Evolutionary conservation across 257 asterid species (phyloP).

Genomic region (Gentiana dahurica): DNA sequence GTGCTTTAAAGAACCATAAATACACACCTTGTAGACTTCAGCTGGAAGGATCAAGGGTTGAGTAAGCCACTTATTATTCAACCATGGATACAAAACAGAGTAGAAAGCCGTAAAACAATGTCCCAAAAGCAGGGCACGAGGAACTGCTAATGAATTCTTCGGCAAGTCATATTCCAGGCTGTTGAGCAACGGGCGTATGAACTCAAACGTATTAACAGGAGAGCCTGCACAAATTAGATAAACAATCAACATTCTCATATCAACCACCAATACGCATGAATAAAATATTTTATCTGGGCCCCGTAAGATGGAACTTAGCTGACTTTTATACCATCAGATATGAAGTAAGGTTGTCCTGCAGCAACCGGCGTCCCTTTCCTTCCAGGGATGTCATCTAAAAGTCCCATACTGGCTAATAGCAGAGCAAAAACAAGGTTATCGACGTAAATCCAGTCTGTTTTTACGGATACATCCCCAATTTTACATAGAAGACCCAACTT

Average conservation of each 20-base stretch:
- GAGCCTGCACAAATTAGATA: slow-evolving; percentile 34
- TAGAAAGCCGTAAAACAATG: slow-evolving; percentile 52
- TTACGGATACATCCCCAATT: slow-evolving; percentile 51
- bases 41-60: slow-evolving; percentile 90
- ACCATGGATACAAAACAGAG: slow-evolving; percentile 64
- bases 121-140: slow-evolving; percentile 72
- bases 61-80: slow-evolving; percentile 68
- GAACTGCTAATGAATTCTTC: slow-evolving; percentile 43
- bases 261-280: no score
- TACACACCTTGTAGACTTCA: slow-evolving; percentile 75
- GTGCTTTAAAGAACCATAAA: no score
- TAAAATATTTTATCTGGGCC: no score
- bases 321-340: slow-evolving; percentile 68
- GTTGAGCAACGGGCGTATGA: slow-evolving; percentile 56
- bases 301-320: background rate
- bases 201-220: slow-evolving; percentile 90
- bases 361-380: slow-evolving; percentile 71
- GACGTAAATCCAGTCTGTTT: slow-evolving; percentile 82
- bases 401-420: slow-evolving; percentile 96
- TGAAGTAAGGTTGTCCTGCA: slow-evolving; percentile 87
- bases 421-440: slow-evolving; percentile 82
- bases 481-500: slow-evolving; percentile 80
- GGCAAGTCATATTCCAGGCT: slow-evolving; percentile 76
- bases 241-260: no score
- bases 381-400: slow-evolving; percentile 84